These are phyloP conservation scores for Ophiostoma sp. DNA, from an alignment of 2,329 filamentous ascomycete genomes.

Conservation along the genomic window DNA sequence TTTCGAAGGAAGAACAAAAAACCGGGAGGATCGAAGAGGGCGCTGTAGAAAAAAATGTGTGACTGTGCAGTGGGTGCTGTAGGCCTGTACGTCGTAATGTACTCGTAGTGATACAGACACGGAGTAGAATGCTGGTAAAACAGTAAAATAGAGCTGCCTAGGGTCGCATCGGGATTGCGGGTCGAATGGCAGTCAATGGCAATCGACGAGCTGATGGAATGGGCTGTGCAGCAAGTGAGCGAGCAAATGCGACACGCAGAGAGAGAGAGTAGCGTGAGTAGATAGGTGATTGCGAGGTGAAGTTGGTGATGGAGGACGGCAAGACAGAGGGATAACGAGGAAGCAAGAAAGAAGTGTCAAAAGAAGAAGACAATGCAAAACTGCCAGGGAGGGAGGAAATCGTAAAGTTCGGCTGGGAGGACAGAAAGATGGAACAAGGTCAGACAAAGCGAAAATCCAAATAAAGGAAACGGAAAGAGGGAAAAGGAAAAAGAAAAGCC, in stretches of 20 bases:
- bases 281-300: no score
- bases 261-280: no score
- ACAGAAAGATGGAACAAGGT: constrained; percentile 20
- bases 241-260: constrained; percentile 12
- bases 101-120: not conserved
- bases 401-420: not conserved
- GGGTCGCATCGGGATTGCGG: constrained; percentile 20
- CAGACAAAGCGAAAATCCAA: constrained; percentile 11
- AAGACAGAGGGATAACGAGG: not conserved
- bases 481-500: not conserved
- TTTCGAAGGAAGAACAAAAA: constrained; percentile 17
- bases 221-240: constrained; percentile 10
- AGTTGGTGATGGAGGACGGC: not conserved
- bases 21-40: constrained; percentile 2
- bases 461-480: constrained; percentile 4
- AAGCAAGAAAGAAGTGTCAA: not conserved
- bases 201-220: constrained; percentile 12
- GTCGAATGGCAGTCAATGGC: constrained; percentile 12
- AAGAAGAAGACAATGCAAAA: not conserved
- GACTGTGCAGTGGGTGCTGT: not conserved
- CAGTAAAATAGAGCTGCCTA: constrained; percentile 12
- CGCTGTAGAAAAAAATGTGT: constrained; percentile 1
- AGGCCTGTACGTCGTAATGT: constrained; percentile 4
- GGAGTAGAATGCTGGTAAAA: constrained; percentile 1
- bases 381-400: constrained; percentile 9